Evolutionary conservation across 2,329 filamentous ascomycete genomes (phyloP).

Genomic region (Celoporthe dispersa): DNA sequence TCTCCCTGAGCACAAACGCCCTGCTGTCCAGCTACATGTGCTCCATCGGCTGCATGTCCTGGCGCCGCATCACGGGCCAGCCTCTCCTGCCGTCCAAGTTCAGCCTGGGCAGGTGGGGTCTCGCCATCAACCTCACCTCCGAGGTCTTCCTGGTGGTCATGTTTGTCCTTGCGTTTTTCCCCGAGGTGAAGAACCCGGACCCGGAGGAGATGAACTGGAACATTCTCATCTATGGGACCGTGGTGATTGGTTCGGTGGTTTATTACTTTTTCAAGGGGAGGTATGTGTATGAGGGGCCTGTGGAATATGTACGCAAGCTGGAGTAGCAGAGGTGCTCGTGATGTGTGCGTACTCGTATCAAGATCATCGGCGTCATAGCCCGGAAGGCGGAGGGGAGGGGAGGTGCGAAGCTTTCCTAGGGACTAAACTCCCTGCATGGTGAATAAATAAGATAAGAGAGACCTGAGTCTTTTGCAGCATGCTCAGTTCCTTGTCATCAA

Average conservation of each 20-base stretch:
- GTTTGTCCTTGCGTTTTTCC: constrained; percentile 31
- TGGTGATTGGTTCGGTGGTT: constrained; percentile 20
- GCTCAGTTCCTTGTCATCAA: no score
- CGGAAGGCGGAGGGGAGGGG: no score
- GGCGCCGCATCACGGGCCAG: constrained; percentile 13
- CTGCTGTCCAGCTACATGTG: constrained; percentile 31
- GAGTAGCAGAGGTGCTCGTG: neutral
- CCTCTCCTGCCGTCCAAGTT: constrained; percentile 27
- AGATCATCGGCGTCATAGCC: neutral
- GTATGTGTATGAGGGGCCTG: constrained; percentile 23
- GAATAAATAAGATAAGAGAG: neutral
- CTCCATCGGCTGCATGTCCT: constrained; percentile 27
- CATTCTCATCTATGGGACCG: constrained; percentile 27
- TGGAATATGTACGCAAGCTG: constrained; percentile 25
- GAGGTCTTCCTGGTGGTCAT: constrained; percentile 27
- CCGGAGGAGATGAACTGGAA: constrained; percentile 31
- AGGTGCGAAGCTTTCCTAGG: no score
- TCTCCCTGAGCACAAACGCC: constrained; percentile 28
- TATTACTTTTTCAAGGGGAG: constrained; percentile 26
- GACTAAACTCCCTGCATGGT: neutral
- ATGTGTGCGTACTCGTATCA: neutral
- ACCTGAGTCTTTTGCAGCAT: no score
- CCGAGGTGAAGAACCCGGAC: constrained; percentile 17
- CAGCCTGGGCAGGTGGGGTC: constrained; percentile 26
- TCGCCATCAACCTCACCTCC: constrained; percentile 28